Evolutionary conservation across 2,329 filamentous ascomycete genomes (phyloP).

Genomic region (Podosphaera fusca): DNA sequence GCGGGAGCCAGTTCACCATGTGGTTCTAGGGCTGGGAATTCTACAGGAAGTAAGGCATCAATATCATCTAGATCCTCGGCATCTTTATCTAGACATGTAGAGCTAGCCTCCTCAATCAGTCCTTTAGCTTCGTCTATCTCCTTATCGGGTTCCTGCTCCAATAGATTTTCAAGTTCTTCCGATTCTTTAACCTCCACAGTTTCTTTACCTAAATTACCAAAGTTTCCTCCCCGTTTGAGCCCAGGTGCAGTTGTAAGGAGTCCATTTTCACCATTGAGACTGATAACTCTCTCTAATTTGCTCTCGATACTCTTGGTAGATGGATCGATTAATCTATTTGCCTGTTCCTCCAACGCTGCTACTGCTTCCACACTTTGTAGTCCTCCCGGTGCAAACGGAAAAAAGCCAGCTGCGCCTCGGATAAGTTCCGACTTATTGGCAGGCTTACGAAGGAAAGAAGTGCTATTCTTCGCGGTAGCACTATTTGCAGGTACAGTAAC

Average conservation of each 20-base stretch:
- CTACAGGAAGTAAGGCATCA: conserved; percentile 68
- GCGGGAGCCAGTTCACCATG: conserved; percentile 53
- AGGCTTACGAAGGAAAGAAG: conserved; percentile 66
- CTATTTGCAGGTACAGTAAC: conserved; percentile 78
- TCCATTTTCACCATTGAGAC: conserved; percentile 53
- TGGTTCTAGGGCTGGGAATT: conserved; percentile 79
- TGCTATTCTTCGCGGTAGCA: conserved; percentile 86
- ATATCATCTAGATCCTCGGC: conserved; percentile 35
- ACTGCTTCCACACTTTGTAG: conserved; percentile 69
- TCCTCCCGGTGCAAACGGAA: conserved; percentile 80
- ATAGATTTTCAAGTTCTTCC: conserved; percentile 43
- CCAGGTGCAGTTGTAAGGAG: conserved; percentile 67
- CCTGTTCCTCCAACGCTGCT: conserved; percentile 61
- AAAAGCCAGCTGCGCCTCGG: conserved; percentile 75
- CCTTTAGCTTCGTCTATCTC: conserved; percentile 16
- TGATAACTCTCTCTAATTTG: conserved; percentile 66
- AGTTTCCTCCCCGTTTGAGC: conserved; percentile 53
- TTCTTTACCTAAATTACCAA: conserved; percentile 34
- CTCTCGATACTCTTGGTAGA: conserved; percentile 21
- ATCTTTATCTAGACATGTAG: conserved; percentile 15
- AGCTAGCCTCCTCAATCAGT: conserved; percentile 7
- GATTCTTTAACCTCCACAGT: conserved; percentile 36
- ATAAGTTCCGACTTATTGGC: conserved; percentile 78
- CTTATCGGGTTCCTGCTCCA: conserved; percentile 25
- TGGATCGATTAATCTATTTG: conserved; percentile 26